Base-by-base conservation (phyloP, 208 protist genomes). In the Leptomonas seymouri region DNA sequence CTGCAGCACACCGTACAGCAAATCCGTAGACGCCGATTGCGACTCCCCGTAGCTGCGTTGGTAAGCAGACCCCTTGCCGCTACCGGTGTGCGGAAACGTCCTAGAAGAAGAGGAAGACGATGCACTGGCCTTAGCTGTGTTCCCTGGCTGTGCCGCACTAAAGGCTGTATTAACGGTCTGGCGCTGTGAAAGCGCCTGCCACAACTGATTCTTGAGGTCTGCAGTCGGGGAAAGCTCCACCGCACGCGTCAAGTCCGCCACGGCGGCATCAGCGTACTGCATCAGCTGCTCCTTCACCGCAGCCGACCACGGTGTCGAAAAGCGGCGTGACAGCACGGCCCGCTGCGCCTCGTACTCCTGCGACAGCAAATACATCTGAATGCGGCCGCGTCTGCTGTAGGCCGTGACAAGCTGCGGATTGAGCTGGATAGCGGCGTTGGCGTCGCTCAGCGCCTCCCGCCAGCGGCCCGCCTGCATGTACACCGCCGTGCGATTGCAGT, bases 401-500 rank as follows among this genome's bases (percentile, higher is more conserved):
- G 83, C 87, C 44, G 88, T 92, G 51, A 74, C 78, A 70, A 90
- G 84, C n/a, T 72, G 58, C 21, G 64, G 70, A 48, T 86, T 85
- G 44, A 84, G 73, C 3, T 56, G 27, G 58, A 96, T 74, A 6
- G 84, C 79, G 16, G 60, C 55, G 41, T 85, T 67, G 15, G 80
- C 63, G 70, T 93, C 85, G 34, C 49, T 39, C 4, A 93, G 80
- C 0, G 88, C 88, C 30, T 87, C 83, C 7, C 54, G 60, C 85
- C 80, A 93, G 14, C 81, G 73, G 0, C 75, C 80, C 30, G 67
- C 57, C 76, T 97, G 87, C 74, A 94, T 93, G 53, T 79, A 84
- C 41, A 88, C 82, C n/a, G 92, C 87, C 20, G 89, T 82, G 18
- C 92, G 87, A 58, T 95, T 94, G 70, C 87, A 91, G 70, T 93